Base-by-base conservation (phyloP, 2,329 filamentous ascomycete species). In the Colletotrichum australisinense region DNA sequence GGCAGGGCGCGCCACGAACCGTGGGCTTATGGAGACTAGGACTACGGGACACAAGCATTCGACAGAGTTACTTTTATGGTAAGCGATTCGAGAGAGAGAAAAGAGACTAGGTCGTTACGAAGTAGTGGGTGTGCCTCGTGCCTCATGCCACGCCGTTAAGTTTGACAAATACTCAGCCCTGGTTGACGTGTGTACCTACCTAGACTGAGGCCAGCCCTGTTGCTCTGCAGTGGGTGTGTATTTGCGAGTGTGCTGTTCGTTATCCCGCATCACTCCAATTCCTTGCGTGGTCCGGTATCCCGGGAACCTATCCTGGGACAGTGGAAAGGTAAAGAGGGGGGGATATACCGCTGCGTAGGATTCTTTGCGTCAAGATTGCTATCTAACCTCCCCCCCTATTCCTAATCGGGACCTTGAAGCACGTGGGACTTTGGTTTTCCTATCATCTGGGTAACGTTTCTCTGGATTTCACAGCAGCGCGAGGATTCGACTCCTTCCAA, bases 401-500 rank as follows among this genome's bases (percentile, higher is more conserved):
- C 35, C 38, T 42, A 42, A 30, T 28, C 53, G 53, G 30, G 22
- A 22, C 55, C 8, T 58, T 14, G 32, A 67, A 4, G 64, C 14
- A 32, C 16, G 28, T 55, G 49, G 35, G 32, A 32, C 30, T 49
- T 63, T 57, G 30, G 52, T 22, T 16, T 5, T 26, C 28, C 42
- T 5, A 24, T 22, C 42, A 35, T 24, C n/a, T 38, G 24, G 24
- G 38, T 26, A 14, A 35, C 19, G n/a, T 59, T 19, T 8, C 30
- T 59, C 38, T 16, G 12, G 58, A 22, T 24, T 16, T 38, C 35
- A 12, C 24, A 32, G 38, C 60, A 52, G 60, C 42, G 32, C 46
- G 55, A 67, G 63, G 63, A 60, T 71, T 46, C 30, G 32, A 62
- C 16, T 55, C 68, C 68, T 67, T 30, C 30, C 30, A 30, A 30